Percentiles rank a stretch among this genome's conserved stretches.
phyloP scores from a whole-genome alignment of 768 basidiomycete genomes.

The Naematelia encephala region DNA sequence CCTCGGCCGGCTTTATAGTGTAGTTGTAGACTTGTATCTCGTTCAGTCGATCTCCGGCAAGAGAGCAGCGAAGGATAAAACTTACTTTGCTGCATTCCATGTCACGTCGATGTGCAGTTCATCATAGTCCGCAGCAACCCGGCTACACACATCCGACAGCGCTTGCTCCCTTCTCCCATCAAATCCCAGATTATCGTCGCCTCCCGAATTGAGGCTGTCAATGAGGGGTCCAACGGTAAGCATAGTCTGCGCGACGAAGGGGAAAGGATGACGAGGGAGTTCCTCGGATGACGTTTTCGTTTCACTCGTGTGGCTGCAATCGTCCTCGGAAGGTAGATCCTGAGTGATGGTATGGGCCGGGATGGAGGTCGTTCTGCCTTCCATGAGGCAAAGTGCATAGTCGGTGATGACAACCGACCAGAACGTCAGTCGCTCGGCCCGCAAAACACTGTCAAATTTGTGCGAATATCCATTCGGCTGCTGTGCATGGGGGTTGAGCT shows the following conservation, averaged over 20 bases:
- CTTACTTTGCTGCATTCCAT: constrained; percentile 1
- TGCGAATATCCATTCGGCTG: no score
- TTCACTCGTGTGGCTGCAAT: background rate
- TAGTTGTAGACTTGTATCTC: background rate
- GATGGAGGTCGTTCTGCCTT: constrained; percentile 3
- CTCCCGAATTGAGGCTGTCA: background rate
- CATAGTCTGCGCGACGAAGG: constrained; percentile 1
- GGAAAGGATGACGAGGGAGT: constrained; percentile 1
- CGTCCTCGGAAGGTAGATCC: background rate
- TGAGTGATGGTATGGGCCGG: background rate
- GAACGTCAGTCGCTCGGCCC: constrained; percentile 1
- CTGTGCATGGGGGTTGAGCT: no score
- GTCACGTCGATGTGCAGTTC: background rate
- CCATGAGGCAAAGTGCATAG: background rate
- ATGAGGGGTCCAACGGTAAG: constrained; percentile 3
- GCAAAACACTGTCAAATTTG: no score
- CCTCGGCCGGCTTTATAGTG: background rate
- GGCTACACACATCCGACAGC: background rate
- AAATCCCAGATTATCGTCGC: background rate
- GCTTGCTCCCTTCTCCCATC: no score
- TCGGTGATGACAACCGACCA: background rate
- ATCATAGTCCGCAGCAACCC: background rate
- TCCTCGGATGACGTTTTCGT: background rate
- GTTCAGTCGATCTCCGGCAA: no score
- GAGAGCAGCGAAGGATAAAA: background rate